Conservation (phyloP, 371 early-diverging fungal species). For the Apophysomyces trapeziformis region DNA sequence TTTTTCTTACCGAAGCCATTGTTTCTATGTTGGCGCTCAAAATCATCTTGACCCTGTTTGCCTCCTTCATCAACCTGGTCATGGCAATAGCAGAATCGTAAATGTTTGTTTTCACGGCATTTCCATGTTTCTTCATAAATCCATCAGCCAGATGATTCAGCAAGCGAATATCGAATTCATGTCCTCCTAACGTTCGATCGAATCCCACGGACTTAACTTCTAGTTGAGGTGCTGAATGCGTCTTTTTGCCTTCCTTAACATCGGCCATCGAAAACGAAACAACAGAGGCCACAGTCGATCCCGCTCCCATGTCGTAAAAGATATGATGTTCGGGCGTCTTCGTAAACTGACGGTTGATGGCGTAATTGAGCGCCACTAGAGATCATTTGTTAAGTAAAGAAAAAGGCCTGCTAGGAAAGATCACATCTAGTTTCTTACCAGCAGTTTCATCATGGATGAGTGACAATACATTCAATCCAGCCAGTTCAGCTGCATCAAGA, state of each 20-base stretch:
- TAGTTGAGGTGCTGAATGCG: slow-evolving; percentile 67
- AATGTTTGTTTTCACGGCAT: slow-evolving; percentile 47
- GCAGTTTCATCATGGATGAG: slow-evolving; percentile 95
- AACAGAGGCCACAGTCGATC: slow-evolving; percentile 88
- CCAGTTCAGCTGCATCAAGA: slow-evolving; percentile 92
- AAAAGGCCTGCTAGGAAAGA: background rate
- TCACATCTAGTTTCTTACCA: slow-evolving; percentile 42
- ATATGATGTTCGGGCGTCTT: slow-evolving; percentile 80
- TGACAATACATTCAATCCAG: slow-evolving; percentile 81
- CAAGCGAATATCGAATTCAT: slow-evolving; percentile 81
- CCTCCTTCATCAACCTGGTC: slow-evolving; percentile 89
- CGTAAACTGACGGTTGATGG: slow-evolving; percentile 74
- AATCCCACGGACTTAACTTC: slow-evolving; percentile 83
- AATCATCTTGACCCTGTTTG: slow-evolving; percentile 93
- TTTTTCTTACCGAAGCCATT: slow-evolving; percentile 68
- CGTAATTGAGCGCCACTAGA: slow-evolving; percentile 92
- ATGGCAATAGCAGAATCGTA: slow-evolving; percentile 75
- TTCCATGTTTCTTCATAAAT: slow-evolving; percentile 65
- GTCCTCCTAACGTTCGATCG: slow-evolving; percentile 89
- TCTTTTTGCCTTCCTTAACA: slow-evolving; percentile 63
- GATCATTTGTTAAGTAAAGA: background rate
- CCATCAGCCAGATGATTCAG: slow-evolving; percentile 74
- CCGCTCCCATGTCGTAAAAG: slow-evolving; percentile 97
- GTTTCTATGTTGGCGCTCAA: slow-evolving; percentile 93
- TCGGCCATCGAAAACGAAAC: slow-evolving; percentile 75